phyloP scores from a whole-genome alignment of 306 rosid genomes.

The Trichosanthes cucumerina region DNA sequence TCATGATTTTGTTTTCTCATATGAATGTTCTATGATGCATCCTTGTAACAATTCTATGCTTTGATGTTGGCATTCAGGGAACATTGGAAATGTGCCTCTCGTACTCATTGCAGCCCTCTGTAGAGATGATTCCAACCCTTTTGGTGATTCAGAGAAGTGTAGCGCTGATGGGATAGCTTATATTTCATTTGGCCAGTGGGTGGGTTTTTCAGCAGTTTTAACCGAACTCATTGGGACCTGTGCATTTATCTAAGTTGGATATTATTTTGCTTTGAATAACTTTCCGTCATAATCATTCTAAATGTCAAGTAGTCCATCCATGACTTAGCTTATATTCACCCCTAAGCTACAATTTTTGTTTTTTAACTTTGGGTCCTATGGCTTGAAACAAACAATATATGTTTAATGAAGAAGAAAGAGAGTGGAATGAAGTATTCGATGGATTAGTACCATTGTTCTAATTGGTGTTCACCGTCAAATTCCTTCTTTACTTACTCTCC shows the following conservation, averaged over 20 bases:
- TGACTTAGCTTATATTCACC: neutral
- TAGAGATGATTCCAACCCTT: constrained; percentile 70
- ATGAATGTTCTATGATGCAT: neutral
- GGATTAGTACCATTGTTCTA: neutral
- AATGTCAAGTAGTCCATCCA: neutral
- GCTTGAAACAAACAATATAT: neutral
- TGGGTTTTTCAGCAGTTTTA: constrained; percentile 30
- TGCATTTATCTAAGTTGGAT: neutral
- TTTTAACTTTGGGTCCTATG: neutral
- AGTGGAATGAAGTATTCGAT: neutral
- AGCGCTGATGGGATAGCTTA: constrained; percentile 91
- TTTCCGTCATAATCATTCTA: neutral
- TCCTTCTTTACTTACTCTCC: neutral
- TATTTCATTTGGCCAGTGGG: constrained; percentile 99
- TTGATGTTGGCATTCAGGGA: constrained; percentile 43
- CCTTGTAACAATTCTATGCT: neutral
- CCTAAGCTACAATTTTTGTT: neutral
- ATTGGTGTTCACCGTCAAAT: neutral
- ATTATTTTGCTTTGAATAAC: neutral
- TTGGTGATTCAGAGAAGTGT: constrained; percentile 61
- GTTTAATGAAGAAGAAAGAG: neutral
- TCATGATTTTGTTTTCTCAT: neutral
- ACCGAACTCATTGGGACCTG: neutral
- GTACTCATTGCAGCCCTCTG: constrained; percentile 88
- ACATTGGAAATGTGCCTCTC: constrained; percentile 97